Conservation (phyloP, 2,329 filamentous ascomycete genomes). For the Arthroderma sp. region DNA sequence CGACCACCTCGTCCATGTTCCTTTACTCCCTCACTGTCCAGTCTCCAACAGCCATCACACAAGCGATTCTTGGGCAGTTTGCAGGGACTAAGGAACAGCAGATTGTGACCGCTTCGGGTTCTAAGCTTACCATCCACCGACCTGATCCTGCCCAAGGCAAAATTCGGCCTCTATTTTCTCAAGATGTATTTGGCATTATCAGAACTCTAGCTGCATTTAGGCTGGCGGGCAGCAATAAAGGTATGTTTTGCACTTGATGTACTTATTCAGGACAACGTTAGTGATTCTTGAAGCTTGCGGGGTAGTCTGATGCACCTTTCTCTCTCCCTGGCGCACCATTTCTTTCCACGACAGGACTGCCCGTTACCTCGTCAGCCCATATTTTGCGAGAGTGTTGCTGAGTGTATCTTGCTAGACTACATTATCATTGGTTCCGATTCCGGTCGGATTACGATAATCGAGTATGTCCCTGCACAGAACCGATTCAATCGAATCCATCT, state of each 20-base stretch:
- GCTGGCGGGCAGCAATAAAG: conserved; percentile 87
- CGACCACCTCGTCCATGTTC: conserved; percentile 96
- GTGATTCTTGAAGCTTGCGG: conserved; percentile 55
- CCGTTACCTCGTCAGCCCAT: conserved; percentile 4
- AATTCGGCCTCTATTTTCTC: conserved; percentile 71
- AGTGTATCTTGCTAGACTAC: conserved; percentile 55
- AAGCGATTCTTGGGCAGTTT: conserved; percentile 90
- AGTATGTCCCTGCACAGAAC: conserved; percentile 78
- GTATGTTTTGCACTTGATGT: conserved; percentile 43
- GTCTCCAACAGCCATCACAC: conserved; percentile 73
- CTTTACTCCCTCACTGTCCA: conserved; percentile 96
- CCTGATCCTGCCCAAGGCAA: conserved; percentile 77
- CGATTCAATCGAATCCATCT: conserved; percentile 80
- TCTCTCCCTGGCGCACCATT: conserved; percentile 8
- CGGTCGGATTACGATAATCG: conserved; percentile 83
- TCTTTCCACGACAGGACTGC: conserved; percentile 7
- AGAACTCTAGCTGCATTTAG: conserved; percentile 78
- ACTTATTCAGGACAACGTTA: conserved; percentile 42
- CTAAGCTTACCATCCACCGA: conserved; percentile 73
- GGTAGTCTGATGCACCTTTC: conserved; percentile 32
- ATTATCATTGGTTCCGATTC: conserved; percentile 93
- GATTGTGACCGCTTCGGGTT: conserved; percentile 86
- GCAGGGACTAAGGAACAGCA: conserved; percentile 94
- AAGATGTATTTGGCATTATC: conserved; percentile 94
- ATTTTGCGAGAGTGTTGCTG: conserved; percentile 26